Base-by-base conservation (phyloP, 2,329 filamentous ascomycete genomes). In the Cercospora canescens region DNA sequence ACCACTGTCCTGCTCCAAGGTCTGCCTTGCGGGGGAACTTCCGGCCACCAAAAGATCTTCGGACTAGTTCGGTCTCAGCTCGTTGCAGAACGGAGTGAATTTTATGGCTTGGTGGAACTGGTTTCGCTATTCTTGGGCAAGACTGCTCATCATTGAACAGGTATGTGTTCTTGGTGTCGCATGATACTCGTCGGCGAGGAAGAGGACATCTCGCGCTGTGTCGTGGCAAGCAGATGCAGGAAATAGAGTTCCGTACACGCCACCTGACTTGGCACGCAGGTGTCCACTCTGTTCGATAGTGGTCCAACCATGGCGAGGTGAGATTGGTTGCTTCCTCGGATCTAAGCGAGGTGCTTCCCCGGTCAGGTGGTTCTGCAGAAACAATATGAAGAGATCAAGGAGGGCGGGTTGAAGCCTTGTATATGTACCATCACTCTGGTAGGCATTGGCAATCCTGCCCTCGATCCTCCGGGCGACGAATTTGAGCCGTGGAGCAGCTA, bases 221-320 rank as follows among this genome's bases (percentile, higher is more conserved):
- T 7, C 24, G 24, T n/a, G 45, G 45, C 45, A 24, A 52, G 8
- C 14, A 30, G 6, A 52, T 1, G 24, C 45, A 52, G 24, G 11
- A 34, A 48, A 60, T 60, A 60, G 57, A 60, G 57, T 60, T 60
- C 39, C 16, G 3, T 48, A 24, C 18, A n/a, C 57, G 39, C 24
- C 37, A 34, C 57, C 26, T 28, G n/a, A 32, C 11, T 48, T 45
- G 57, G 39, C 39, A 12, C 8, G 5, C 24, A 41, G 56, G 56
- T 59, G 56, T 59, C 56, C 56, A 59, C 56, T 59, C 24, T 9
- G 56, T 37, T 28, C 32, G n/a, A 41, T 37, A 24, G 9, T 28
- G 24, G 56, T 18, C 56, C 56, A 59, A 59, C 56, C 56, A 41
- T 41, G 35, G 24, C 35, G 24, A 41, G 8, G 32, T 41, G 56